Percentiles rank a stretch among this genome's conserved stretches.
Conservation (phyloP, 805 yeast genomes). For the Maudiozyma turicensis region DNA sequence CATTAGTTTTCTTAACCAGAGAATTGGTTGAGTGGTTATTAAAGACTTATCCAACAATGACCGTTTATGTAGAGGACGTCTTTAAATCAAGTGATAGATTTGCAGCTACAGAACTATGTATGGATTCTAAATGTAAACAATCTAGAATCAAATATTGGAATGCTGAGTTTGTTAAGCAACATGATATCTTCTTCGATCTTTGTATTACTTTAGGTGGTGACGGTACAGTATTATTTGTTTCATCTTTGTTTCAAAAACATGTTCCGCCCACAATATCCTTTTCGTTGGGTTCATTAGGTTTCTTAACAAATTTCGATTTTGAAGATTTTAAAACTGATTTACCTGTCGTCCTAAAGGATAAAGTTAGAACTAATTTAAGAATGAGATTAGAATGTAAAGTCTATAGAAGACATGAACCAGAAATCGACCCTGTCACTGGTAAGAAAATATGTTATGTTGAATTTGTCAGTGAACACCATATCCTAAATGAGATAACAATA, state of each 20-base stretch:
- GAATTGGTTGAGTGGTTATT: conserved; percentile 71
- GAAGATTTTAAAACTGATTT: conserved; percentile 58
- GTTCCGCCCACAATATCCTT: conserved; percentile 90
- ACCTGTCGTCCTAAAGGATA: conserved; percentile 47
- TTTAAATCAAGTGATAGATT: conserved; percentile 54
- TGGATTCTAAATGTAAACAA: conserved; percentile 35
- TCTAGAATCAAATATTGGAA: conserved; percentile 55
- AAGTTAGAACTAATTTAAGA: conserved; percentile 68
- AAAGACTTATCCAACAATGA: conserved; percentile 27
- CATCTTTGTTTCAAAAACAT: conserved; percentile 66
- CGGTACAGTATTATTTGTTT: conserved; percentile 84
- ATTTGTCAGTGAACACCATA: conserved; percentile 52
- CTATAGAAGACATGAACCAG: conserved; percentile 33
- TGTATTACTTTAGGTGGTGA: conserved; percentile 91
- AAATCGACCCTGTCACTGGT: conserved; percentile 34
- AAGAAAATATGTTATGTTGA: conserved; percentile 29
- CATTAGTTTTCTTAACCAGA: conserved; percentile 59
- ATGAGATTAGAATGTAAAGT: conserved; percentile 83
- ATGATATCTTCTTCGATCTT: conserved; percentile 47
- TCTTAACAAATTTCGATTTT: conserved; percentile 74
- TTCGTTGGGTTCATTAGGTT: conserved; percentile 84
- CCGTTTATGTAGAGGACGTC: conserved; percentile 65
- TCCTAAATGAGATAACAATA: conserved; percentile 76
- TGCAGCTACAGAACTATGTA: conserved; percentile 41
- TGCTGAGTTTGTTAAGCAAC: conserved; percentile 38